These are phyloP conservation scores for Botryococcus braunii DNA, from an alignment of 163 green algal species.

Conservation along the genomic window DNA sequence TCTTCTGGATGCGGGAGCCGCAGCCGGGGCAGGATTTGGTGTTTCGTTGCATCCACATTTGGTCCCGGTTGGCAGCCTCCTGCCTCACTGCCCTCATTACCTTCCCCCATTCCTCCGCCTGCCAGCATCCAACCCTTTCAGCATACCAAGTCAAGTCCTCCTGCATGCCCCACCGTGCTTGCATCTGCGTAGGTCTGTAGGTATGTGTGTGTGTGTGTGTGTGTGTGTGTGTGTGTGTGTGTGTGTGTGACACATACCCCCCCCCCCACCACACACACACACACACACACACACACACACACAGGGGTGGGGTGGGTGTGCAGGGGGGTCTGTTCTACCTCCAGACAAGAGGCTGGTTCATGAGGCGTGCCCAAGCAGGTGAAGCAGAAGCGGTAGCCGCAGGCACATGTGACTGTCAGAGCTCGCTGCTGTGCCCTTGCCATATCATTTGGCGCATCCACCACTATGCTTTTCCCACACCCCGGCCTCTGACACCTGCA, in stretches of 20 bases:
- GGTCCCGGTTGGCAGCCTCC: neutral
- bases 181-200: too few species aligned
- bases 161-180: too few species aligned
- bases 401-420: slow-evolving; percentile 9
- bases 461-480: slow-evolving; percentile 4
- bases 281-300: too few species aligned
- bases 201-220: too few species aligned
- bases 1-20: slow-evolving; percentile 27
- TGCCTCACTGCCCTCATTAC: neutral
- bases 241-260: too few species aligned
- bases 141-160: neutral
- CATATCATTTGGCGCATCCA: neutral
- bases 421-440: neutral
- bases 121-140: neutral
- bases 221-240: too few species aligned
- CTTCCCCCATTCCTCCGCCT: slow-evolving; percentile 11
- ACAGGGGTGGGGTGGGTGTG: too few species aligned
- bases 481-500: slow-evolving; percentile 7
- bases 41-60: slow-evolving; percentile 19
- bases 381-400: slow-evolving; percentile 20
- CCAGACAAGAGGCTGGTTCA: slow-evolving; percentile 20
- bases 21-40: slow-evolving; percentile 33
- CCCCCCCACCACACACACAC: too few species aligned
- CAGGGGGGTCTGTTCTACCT: too few species aligned
- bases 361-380: slow-evolving; percentile 15